These are phyloP conservation scores for Monosporascus cannonballus DNA, from an alignment of 2,329 filamentous ascomycete genomes.

Conservation along the genomic window DNA sequence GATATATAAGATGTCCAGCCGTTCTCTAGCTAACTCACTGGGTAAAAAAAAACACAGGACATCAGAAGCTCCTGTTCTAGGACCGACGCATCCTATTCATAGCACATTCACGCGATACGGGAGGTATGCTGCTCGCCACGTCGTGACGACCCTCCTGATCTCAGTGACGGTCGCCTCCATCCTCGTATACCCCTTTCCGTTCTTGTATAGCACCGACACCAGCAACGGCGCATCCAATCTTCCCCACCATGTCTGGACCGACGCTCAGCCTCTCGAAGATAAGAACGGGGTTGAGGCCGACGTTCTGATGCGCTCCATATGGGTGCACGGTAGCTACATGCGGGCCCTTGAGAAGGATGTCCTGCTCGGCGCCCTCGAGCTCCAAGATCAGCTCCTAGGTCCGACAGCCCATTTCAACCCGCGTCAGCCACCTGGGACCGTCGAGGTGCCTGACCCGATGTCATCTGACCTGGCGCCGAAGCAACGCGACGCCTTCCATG, in stretches of 20 bases:
- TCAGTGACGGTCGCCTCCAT: constrained; percentile 66
- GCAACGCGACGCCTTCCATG: constrained; percentile 51
- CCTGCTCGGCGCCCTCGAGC: constrained; percentile 57
- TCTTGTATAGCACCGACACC: constrained; percentile 67
- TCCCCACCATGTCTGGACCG: constrained; percentile 77
- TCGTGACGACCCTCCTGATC: constrained; percentile 65
- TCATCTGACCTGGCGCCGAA: constrained; percentile 31
- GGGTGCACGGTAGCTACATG: constrained; percentile 80
- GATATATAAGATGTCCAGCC: no score
- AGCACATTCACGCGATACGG: constrained; percentile 62
- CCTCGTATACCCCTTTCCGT: constrained; percentile 69
- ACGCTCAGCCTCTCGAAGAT: constrained; percentile 57
- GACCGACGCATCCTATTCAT: constrained; percentile 59
- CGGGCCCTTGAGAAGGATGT: constrained; percentile 62
- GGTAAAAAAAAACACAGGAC: constrained; percentile 44
- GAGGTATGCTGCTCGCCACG: constrained; percentile 64
- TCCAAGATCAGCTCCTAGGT: constrained; percentile 66
- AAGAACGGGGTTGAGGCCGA: constrained; percentile 49
- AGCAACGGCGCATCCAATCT: constrained; percentile 65
- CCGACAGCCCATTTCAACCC: constrained; percentile 51
- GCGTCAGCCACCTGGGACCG: constrained; percentile 26
- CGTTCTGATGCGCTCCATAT: constrained; percentile 76
- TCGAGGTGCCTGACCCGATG: constrained; percentile 24
- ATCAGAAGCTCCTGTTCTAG: constrained; percentile 63
- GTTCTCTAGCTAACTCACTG: no score